Evolutionary conservation across 2,329 filamentous ascomycete species (phyloP).

Genomic region (Keithomyces neogunnii): DNA sequence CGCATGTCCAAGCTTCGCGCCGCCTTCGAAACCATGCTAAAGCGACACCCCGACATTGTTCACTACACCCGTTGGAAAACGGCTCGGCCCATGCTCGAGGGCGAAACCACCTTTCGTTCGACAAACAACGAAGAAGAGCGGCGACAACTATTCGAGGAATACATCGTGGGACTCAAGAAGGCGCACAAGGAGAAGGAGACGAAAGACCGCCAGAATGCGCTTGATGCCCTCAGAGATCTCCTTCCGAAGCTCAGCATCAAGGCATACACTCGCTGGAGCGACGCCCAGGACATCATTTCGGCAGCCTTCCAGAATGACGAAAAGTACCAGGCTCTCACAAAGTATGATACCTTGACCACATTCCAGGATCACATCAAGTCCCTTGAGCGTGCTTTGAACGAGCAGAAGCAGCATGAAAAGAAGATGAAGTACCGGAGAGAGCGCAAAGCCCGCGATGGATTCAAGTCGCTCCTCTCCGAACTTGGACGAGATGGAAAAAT

Average conservation of each 20-base stretch:
- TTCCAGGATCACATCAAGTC: slow-evolving; percentile 95
- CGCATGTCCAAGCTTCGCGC: slow-evolving; percentile 82
- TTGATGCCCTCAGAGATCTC: slow-evolving; percentile 73
- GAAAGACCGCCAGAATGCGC: slow-evolving; percentile 65
- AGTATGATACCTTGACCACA: slow-evolving; percentile 81
- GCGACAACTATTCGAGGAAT: slow-evolving; percentile 87
- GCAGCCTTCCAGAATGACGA: slow-evolving; percentile 70
- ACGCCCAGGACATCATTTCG: slow-evolving; percentile 76
- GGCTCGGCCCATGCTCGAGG: slow-evolving; percentile 85
- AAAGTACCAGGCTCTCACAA: slow-evolving; percentile 77
- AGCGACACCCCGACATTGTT: slow-evolving; percentile 93
- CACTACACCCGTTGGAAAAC: slow-evolving; percentile 97
- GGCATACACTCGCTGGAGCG: slow-evolving; percentile 89
- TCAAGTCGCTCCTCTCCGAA: slow-evolving; percentile 65
- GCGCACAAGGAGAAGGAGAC: slow-evolving; percentile 68
- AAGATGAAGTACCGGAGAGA: slow-evolving; percentile 71
- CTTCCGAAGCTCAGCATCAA: slow-evolving; percentile 76
- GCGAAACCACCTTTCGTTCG: slow-evolving; percentile 90
- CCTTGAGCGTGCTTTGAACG: slow-evolving; percentile 85
- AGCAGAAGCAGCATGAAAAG: slow-evolving; percentile 81
- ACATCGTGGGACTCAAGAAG: slow-evolving; percentile 77
- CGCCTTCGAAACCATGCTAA: slow-evolving; percentile 94
- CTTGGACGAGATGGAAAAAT: slow-evolving; percentile 71
- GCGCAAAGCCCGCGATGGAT: slow-evolving; percentile 78
- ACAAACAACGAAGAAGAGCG: slow-evolving; percentile 83